Evolutionary conservation across 2,329 filamentous ascomycete species (phyloP), one percentile per base, ranked within the genome.

Genomic region (Neonectria neomacrospora): DNA sequence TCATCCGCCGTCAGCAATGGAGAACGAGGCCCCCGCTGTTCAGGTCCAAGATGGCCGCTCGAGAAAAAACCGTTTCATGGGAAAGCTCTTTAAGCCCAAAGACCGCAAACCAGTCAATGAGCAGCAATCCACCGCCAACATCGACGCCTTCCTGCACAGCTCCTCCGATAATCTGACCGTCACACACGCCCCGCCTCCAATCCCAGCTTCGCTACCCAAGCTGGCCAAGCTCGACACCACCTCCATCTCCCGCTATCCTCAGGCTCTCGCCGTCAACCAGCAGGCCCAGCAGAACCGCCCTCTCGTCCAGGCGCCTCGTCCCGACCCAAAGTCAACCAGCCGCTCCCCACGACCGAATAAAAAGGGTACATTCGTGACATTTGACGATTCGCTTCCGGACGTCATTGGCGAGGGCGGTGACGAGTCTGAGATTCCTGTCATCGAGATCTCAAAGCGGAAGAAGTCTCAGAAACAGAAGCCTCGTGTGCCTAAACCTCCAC

Each of bases 361-460:
- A 74, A 92, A 92, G 77, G 91, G 91, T 10, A 81, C 96, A 65
- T 82, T 82, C 5, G 94, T 97, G 37, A 87, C 84, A 59, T 97
- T 97, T 73, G 86, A 85, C 55, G 88, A 92, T 69, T 85, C 85
- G 10, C 83, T 85, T 58, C 94, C 94, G 7, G 91, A 93, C 50
- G 79, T 97, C 65, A 97, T 98, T 73, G 95, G 95, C 50, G 90
- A 95, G 77, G 95, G 95, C 61, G 95, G 95, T 34, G 95, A 97
- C 73, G 94, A 97, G 77, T 90, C 91, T 58, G 89, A 92, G 57
- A 81, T 86, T 9, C 91, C 92, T 2, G 86, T 89, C 2, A 82
- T 88, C 20, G 91, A 96, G 74, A 90, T 97, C 58, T 89, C 88
- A 5, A 84, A 82, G 74, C 82, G 80, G 66, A 90, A 85, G 77